A percentile compares a stretch with the other conserved stretches of the same genome.
Evolutionary conservation across 2,329 filamentous ascomycete genomes (phyloP).

Genomic region (Penicillium sp.): DNA sequence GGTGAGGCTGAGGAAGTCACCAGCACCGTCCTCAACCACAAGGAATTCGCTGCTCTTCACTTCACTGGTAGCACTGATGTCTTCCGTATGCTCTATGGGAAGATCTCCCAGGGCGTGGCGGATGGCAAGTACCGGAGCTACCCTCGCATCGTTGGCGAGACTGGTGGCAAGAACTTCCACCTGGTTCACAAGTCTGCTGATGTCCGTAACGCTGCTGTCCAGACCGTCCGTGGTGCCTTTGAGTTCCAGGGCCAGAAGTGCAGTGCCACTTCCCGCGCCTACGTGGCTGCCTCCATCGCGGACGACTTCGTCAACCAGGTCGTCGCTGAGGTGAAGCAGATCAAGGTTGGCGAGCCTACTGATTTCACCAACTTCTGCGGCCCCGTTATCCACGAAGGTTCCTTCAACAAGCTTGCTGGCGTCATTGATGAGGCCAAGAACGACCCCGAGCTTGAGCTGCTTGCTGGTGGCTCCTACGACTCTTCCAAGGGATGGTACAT

Average conservation of each 20-base stretch:
- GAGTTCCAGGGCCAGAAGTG: conserved; percentile 94
- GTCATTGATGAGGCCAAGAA: conserved; percentile 80
- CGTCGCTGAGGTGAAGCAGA: conserved; percentile 66
- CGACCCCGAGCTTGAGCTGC: conserved; percentile 70
- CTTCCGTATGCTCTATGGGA: conserved; percentile 84
- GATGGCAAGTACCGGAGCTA: conserved; percentile 82
- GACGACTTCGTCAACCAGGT: conserved; percentile 69
- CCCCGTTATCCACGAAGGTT: conserved; percentile 79
- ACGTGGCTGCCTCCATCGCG: conserved; percentile 76
- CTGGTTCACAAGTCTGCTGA: conserved; percentile 77
- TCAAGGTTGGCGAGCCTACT: conserved; percentile 71
- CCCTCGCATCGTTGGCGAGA: conserved; percentile 86
- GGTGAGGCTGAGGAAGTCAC: conserved; percentile 86
- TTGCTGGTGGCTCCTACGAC: conserved; percentile 77
- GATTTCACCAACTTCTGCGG: conserved; percentile 79
- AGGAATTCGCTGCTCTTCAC: conserved; percentile 85
- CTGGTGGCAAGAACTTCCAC: conserved; percentile 93
- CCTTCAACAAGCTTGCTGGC: conserved; percentile 76
- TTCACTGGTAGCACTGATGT: conserved; percentile 92
- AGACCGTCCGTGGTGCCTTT: conserved; percentile 84
- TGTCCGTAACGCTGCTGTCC: conserved; percentile 73
- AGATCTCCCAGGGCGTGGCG: conserved; percentile 79
- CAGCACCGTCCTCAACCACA: conserved; percentile 72
- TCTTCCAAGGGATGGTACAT: conserved; percentile 79
- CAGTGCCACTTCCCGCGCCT: conserved; percentile 78